Percentiles rank a stretch among this genome's conserved stretches.
These are phyloP conservation scores for Agrostemma githago DNA, from an alignment of 148 eudicot species.

Conservation along the genomic window DNA sequence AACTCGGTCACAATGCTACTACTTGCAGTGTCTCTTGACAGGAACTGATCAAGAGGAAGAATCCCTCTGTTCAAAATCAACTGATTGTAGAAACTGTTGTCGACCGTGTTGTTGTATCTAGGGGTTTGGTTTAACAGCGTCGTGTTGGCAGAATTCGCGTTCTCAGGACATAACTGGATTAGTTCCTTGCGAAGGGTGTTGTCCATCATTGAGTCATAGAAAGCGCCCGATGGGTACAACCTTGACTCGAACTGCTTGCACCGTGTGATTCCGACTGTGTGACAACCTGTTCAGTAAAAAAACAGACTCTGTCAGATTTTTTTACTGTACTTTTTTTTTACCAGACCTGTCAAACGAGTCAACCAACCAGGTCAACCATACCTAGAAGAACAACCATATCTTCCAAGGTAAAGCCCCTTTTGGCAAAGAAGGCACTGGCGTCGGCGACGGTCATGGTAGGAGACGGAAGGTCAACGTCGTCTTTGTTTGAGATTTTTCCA, in stretches of 20 bases:
- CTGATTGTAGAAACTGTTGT: conserved; percentile 19
- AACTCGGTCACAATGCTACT: background rate
- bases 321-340: no score
- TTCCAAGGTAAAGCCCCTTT: conserved; percentile 26
- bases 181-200: background rate
- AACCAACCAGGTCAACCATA: background rate
- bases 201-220: conserved; percentile 25
- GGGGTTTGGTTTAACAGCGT: conserved; percentile 19
- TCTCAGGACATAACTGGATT: conserved; percentile 5
- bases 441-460: conserved; percentile 37
- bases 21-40: conserved; percentile 6
- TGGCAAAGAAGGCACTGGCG: conserved; percentile 24
- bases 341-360: no score
- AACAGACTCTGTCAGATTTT: background rate
- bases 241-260: conserved; percentile 29
- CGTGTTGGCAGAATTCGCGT: background rate
- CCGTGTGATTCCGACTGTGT: conserved; percentile 42
- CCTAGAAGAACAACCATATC: conserved; percentile 34
- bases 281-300: conserved; percentile 28
- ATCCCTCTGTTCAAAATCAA: conserved; percentile 12
- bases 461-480: conserved; percentile 39
- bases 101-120: conserved; percentile 16
- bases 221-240: conserved; percentile 27
- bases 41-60: conserved; percentile 16
- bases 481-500: conserved; percentile 33